Percentiles rank a stretch among this genome's conserved stretches.
Evolutionary conservation across 495 filamentous ascomycete genomes (phyloP).

Genomic region (Aspergillus heteromorphus): DNA sequence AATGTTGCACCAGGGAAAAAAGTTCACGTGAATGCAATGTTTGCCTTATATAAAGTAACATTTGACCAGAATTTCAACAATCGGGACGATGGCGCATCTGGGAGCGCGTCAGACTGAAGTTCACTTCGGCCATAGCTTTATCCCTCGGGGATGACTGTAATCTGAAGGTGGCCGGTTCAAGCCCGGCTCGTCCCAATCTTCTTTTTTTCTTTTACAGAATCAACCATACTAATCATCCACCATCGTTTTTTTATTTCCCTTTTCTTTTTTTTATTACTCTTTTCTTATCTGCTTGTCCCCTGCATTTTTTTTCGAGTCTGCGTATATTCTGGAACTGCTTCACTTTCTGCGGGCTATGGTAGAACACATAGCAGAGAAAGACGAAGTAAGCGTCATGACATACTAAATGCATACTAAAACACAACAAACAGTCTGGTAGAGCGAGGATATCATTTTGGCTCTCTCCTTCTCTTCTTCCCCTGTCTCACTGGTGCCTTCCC

Average conservation of each 20-base stretch:
- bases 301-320: too few relatives aligned
- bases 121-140: not conserved
- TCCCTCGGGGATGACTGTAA: not conserved
- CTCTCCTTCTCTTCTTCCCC: constrained; percentile 5
- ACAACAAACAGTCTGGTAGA: too few relatives aligned
- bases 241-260: not conserved
- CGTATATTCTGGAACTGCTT: too few relatives aligned
- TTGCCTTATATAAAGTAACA: too few relatives aligned
- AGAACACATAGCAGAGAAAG: too few relatives aligned
- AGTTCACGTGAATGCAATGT: too few relatives aligned
- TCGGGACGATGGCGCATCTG: constrained; percentile 4
- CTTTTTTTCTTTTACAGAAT: not conserved
- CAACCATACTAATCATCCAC: too few relatives aligned
- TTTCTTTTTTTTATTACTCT: not conserved
- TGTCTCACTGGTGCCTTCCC: constrained; percentile 1
- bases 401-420: too few relatives aligned
- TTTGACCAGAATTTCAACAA: too few relatives aligned
- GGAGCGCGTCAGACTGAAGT: constrained; percentile 1
- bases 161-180: constrained; percentile 4
- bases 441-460: too few relatives aligned
- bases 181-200: not conserved
- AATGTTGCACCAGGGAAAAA: too few relatives aligned
- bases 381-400: too few relatives aligned
- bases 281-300: not conserved
- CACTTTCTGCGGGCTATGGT: not conserved